phyloP scores from a whole-genome alignment of 352 stramenopile genomes.

The Pythium guiyangense region DNA sequence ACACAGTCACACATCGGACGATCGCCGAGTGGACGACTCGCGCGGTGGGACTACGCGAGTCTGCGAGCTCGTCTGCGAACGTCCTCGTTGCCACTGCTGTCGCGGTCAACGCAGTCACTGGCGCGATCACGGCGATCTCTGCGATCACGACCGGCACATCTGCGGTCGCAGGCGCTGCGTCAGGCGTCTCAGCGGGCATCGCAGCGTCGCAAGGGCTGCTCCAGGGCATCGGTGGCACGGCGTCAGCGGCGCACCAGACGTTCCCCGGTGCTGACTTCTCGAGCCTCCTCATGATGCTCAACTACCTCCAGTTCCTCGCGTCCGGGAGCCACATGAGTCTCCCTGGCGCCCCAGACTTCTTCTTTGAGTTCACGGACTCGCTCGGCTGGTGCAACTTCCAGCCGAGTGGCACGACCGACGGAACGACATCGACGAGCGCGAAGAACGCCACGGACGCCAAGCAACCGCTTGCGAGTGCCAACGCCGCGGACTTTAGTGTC shows the following conservation, averaged over 20 bases:
- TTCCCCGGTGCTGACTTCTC: slow-evolving; percentile 42
- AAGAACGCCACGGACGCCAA: slow-evolving; percentile 5
- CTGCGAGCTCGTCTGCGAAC: slow-evolving; percentile 36
- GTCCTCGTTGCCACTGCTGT: slow-evolving; percentile 49
- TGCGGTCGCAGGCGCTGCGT: slow-evolving; percentile 17
- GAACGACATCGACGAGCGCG: no score
- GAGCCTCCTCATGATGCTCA: slow-evolving; percentile 57
- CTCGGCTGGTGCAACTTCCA: slow-evolving; percentile 64
- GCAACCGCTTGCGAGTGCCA: slow-evolving; percentile 19
- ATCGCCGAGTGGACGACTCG: slow-evolving; percentile 15
- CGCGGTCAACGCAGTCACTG: slow-evolving; percentile 42
- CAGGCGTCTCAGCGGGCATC: slow-evolving; percentile 16
- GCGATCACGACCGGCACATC: slow-evolving; percentile 31
- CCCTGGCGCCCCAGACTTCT: slow-evolving; percentile 52
- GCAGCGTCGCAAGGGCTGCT: slow-evolving; percentile 23
- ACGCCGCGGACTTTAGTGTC: slow-evolving; percentile 39
- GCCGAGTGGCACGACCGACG: background rate
- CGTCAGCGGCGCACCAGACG: slow-evolving; percentile 9
- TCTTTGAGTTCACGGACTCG: slow-evolving; percentile 65
- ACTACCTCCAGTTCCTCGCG: slow-evolving; percentile 71
- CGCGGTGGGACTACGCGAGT: slow-evolving; percentile 19
- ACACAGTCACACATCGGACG: slow-evolving; percentile 1
- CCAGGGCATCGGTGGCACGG: slow-evolving; percentile 15
- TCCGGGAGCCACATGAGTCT: slow-evolving; percentile 59
- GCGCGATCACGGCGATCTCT: slow-evolving; percentile 40